Conservation (phyloP, 2,329 filamentous ascomycete species). For the Microdochium bolleyi region DNA sequence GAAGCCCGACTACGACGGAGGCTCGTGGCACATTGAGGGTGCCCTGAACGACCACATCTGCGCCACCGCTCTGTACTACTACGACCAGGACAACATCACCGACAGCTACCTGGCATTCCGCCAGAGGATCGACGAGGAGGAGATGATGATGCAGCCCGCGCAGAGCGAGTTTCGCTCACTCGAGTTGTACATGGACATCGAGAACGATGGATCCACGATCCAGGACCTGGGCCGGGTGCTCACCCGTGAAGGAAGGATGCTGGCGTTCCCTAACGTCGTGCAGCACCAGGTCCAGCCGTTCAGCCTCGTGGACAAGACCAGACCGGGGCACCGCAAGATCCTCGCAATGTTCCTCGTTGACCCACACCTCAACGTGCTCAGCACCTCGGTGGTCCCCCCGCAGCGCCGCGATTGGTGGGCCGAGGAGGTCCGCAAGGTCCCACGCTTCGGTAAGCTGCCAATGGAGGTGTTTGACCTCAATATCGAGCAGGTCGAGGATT, state of each 20-base stretch:
- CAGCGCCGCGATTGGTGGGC: constrained; percentile 27
- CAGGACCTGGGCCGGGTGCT: constrained; percentile 39
- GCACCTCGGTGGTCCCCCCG: constrained; percentile 28
- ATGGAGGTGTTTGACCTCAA: constrained; percentile 16
- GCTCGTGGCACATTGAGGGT: constrained; percentile 49
- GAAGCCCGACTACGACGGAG: constrained; percentile 43
- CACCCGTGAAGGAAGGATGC: constrained; percentile 36
- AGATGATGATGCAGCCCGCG: constrained; percentile 12
- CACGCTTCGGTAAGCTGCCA: constrained; percentile 24
- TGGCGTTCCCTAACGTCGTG: constrained; percentile 46
- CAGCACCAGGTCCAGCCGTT: constrained; percentile 46
- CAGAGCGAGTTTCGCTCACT: constrained; percentile 26
- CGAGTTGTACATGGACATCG: constrained; percentile 23
- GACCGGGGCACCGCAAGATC: constrained; percentile 47
- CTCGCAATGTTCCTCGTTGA: constrained; percentile 53
- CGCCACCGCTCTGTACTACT: constrained; percentile 56
- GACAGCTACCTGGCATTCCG: constrained; percentile 42
- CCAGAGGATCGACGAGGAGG: constrained; percentile 25
- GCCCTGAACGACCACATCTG: constrained; percentile 55
- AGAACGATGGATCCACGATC: constrained; percentile 15
- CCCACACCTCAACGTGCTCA: constrained; percentile 40
- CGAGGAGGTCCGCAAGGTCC: constrained; percentile 8
- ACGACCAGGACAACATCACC: constrained; percentile 52
- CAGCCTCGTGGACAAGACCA: constrained; percentile 35
- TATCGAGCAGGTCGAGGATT: constrained; percentile 11